Conservation (phyloP, 441 rosid species). For the Raphanus hybrid region DNA sequence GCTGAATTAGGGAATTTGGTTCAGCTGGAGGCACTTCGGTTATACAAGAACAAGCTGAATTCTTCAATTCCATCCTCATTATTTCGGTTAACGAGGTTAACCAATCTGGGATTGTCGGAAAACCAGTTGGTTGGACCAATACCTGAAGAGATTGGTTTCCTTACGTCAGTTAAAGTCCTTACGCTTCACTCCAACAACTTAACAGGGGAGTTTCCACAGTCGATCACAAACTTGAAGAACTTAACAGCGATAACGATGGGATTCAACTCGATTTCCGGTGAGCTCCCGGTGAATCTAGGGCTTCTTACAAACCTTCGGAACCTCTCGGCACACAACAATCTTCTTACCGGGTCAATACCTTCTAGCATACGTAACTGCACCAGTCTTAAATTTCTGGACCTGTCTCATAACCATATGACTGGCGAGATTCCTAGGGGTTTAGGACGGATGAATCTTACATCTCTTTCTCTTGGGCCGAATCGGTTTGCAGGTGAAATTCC, state of each 20-base stretch:
- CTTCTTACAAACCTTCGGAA: conserved; percentile 64
- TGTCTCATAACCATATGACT: conserved; percentile 49
- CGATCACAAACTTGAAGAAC: conserved; percentile 64
- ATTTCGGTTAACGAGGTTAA: conserved; percentile 56
- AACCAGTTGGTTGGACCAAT: conserved; percentile 67
- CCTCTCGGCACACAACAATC: conserved; percentile 53
- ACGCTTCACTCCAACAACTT: conserved; percentile 75
- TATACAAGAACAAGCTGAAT: conserved; percentile 57
- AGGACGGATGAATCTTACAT: conserved; percentile 60
- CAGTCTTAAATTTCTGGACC: conserved; percentile 45
- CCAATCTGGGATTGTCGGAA: conserved; percentile 61
- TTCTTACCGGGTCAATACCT: conserved; percentile 81
- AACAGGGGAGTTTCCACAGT: conserved; percentile 64
- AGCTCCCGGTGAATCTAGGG: conserved; percentile 68
- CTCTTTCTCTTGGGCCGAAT: conserved; percentile 51
- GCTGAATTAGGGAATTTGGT: conserved; percentile 66
- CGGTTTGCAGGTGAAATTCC: conserved; percentile 72
- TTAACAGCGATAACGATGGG: conserved; percentile 66
- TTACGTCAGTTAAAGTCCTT: conserved; percentile 58
- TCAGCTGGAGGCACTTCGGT: conserved; percentile 51
- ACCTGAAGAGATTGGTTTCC: conserved; percentile 57
- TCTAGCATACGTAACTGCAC: conserved; percentile 76
- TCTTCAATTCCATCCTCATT: conserved; percentile 71
- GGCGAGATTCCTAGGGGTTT: conserved; percentile 69
- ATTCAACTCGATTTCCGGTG: conserved; percentile 63